These are phyloP conservation scores for Leccinellum albellum DNA, from an alignment of 768 basidiomycete species.

Conservation along the genomic window DNA sequence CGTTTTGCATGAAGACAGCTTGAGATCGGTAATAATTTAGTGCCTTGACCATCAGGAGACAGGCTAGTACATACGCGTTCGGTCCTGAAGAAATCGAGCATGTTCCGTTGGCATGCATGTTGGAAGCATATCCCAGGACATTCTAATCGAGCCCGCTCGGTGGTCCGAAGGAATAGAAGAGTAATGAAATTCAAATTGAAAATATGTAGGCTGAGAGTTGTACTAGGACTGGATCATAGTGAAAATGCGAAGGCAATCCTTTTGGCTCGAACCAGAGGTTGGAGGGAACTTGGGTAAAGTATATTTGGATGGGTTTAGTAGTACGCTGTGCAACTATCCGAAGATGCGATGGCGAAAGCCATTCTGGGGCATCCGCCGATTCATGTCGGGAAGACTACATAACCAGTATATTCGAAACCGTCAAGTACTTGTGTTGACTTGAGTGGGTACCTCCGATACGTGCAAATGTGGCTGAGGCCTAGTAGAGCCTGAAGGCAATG, in stretches of 20 bases:
- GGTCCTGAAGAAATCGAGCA: too few species aligned
- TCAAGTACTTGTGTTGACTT: conserved; percentile 1
- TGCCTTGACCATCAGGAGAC: neutral
- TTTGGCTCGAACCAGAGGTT: neutral
- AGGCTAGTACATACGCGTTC: neutral
- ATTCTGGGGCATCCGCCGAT: conserved; percentile 1
- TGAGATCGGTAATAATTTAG: neutral
- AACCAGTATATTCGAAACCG: neutral
- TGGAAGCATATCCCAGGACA: neutral
- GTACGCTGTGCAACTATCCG: conserved; percentile 1
- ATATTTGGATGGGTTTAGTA: neutral
- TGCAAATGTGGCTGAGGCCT: neutral
- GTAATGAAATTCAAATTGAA: conserved; percentile 9
- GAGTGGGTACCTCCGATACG: neutral
- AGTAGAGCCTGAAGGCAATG: neutral
- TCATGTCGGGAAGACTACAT: conserved; percentile 2
- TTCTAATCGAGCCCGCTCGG: neutral
- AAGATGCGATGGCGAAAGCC: neutral
- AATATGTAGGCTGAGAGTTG: neutral
- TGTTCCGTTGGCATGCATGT: conserved; percentile 4
- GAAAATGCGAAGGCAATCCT: neutral
- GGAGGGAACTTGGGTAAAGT: neutral
- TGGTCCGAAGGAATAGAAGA: conserved; percentile 1
- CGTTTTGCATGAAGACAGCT: neutral
- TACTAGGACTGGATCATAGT: neutral